These are phyloP conservation scores for Triticum urartu DNA, from an alignment of 176 grass and related monocot genomes.

Conservation along the genomic window DNA sequence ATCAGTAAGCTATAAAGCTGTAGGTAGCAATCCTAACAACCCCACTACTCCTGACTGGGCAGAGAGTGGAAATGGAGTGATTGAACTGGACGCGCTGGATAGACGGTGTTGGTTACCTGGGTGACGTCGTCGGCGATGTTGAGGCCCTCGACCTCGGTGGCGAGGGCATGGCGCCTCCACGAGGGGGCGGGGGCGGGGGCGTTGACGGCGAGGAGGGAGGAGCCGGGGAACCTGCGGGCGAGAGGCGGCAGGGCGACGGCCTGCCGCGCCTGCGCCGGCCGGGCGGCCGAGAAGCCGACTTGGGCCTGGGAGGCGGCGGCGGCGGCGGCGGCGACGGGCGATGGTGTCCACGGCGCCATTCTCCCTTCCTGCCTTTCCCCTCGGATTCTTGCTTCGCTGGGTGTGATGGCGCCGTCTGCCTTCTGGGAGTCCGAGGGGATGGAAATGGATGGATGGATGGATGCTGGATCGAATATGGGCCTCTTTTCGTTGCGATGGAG, in stretches of 20 bases:
- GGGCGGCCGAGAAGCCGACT: slow-evolving; percentile 13
- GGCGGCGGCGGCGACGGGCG: slow-evolving; percentile 4
- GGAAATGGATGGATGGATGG: too few relatives aligned
- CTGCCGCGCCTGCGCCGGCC: not conserved
- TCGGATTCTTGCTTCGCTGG: not conserved
- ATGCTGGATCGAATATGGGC: not conserved
- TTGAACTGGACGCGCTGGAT: not conserved
- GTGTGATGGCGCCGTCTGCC: not conserved
- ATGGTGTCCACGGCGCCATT: slow-evolving; percentile 40
- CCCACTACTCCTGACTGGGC: not conserved
- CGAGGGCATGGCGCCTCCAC: slow-evolving; percentile 53
- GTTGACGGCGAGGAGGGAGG: slow-evolving; percentile 32
- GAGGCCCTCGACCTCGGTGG: slow-evolving; percentile 73
- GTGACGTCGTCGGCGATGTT: slow-evolving; percentile 84
- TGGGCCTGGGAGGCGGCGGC: not conserved
- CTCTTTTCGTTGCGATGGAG: not conserved
- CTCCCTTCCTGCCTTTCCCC: not conserved
- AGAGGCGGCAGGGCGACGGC: not conserved
- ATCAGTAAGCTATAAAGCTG: not conserved
- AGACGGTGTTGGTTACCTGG: slow-evolving; percentile 40
- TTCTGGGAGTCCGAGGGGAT: not conserved
- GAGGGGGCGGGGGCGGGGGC: not conserved
- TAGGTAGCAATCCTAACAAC: not conserved
- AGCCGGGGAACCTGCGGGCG: not conserved
- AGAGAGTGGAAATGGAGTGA: not conserved